phyloP scores from a whole-genome alignment of 1,284 basidiomycete species.

The Naganishia sp. region DNA sequence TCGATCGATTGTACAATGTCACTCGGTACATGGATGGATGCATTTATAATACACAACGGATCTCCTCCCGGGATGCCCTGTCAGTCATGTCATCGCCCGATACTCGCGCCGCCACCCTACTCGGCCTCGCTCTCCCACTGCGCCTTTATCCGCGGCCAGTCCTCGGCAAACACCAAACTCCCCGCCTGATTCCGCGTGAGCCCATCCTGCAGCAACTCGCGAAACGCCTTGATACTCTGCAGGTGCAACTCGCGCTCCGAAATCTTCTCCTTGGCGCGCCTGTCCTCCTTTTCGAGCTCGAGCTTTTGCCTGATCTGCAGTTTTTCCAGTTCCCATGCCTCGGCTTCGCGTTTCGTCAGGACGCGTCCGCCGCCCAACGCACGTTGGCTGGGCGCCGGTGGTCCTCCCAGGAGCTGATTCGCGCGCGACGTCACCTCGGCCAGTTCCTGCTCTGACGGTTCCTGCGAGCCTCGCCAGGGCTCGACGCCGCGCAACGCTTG shows the following conservation, averaged over 20 bases:
- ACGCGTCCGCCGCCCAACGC: not conserved
- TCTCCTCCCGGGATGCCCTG: not conserved
- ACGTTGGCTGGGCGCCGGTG: not conserved
- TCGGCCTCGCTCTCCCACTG: conserved; percentile 17
- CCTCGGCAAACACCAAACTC: conserved; percentile 7
- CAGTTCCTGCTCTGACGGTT: conserved; percentile 16
- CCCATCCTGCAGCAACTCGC: conserved; percentile 17
- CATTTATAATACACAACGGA: conserved; percentile 1
- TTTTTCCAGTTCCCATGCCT: conserved; percentile 25
- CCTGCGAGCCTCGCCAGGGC: not conserved
- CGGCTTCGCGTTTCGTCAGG: conserved; percentile 3
- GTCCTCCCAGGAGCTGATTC: conserved; percentile 8
- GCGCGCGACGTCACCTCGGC: conserved; percentile 13
- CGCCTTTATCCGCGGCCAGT: conserved; percentile 7
- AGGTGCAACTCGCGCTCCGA: conserved; percentile 19
- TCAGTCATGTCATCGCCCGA: too few relatives aligned
- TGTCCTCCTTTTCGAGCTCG: conserved; percentile 19
- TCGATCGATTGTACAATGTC: not conserved
- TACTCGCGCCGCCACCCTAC: not conserved
- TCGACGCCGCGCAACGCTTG: conserved; percentile 15
- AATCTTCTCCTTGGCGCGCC: conserved; percentile 12
- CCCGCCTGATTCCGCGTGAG: conserved; percentile 12
- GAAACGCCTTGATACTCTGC: conserved; percentile 27
- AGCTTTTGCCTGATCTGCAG: conserved; percentile 17
- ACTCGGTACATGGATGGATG: not conserved